Conservation (phyloP, 2,329 filamentous ascomycete genomes). For the Pezicula neosporulosa region DNA sequence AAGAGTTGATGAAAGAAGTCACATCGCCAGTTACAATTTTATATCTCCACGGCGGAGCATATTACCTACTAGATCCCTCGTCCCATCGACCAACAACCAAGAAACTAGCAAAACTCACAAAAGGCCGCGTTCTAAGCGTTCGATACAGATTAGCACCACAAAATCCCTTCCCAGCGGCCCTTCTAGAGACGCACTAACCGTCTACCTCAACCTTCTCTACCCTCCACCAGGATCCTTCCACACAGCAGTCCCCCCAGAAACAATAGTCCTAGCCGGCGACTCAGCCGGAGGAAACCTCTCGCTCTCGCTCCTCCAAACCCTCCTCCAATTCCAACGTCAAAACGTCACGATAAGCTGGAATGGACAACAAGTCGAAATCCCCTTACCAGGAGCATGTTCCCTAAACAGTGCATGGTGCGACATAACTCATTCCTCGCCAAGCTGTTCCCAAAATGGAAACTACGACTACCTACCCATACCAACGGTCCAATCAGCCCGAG, state of each 20-base stretch:
- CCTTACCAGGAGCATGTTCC: constrained; percentile 63
- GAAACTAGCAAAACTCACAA: constrained; percentile 61
- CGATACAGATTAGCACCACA: constrained; percentile 75
- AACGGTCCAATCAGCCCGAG: constrained; percentile 24
- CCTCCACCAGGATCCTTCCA: constrained; percentile 68
- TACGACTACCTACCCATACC: constrained; percentile 63
- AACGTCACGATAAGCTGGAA: constrained; percentile 54
- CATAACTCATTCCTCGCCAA: constrained; percentile 60
- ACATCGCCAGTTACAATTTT: constrained; percentile 61
- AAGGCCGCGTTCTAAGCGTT: constrained; percentile 66
- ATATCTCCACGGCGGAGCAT: constrained; percentile 76
- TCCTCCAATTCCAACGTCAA: constrained; percentile 58
- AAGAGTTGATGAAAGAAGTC: constrained; percentile 63
- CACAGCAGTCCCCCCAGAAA: constrained; percentile 55
- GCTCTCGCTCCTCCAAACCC: constrained; percentile 62
- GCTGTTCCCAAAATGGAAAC: constrained; percentile 43
- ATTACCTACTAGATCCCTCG: constrained; percentile 67
- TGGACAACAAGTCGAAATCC: constrained; percentile 52
- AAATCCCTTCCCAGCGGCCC: constrained; percentile 68
- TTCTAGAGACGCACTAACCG: constrained; percentile 74
- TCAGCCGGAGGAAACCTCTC: constrained; percentile 69
- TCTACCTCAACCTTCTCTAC: constrained; percentile 71
- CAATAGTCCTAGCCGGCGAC: constrained; percentile 72
- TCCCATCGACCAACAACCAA: constrained; percentile 58
- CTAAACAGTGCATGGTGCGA: constrained; percentile 70